phyloP scores from a whole-genome alignment of 2,329 filamentous ascomycete genomes.

The Lojkania enalia region DNA sequence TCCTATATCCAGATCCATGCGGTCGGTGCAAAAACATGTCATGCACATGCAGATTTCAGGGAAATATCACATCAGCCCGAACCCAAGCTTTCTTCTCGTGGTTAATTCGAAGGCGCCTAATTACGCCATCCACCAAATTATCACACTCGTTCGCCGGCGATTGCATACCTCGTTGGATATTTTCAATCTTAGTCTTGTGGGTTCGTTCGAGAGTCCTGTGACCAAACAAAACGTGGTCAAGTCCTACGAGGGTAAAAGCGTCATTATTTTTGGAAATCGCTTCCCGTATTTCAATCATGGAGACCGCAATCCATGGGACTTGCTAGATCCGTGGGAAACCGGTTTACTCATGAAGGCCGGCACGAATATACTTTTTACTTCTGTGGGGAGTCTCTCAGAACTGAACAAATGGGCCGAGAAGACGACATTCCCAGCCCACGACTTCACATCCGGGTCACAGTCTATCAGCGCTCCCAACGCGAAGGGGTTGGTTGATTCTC shows the following conservation, averaged over 20 bases:
- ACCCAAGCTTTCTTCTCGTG: constrained; percentile 16
- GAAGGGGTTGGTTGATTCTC: background rate
- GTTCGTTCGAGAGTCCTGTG: constrained; percentile 12
- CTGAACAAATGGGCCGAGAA: constrained; percentile 9
- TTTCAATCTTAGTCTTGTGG: constrained; percentile 14
- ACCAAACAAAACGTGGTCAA: constrained; percentile 12
- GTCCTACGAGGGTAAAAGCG: constrained; percentile 14
- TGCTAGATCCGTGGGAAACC: constrained; percentile 18
- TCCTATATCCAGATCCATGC: constrained; percentile 7
- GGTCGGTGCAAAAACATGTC: constrained; percentile 11
- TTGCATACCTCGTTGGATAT: constrained; percentile 14
- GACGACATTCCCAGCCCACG: constrained; percentile 5
- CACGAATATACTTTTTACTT: constrained; percentile 15
- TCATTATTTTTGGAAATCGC: constrained; percentile 14
- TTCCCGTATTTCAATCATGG: constrained; percentile 14
- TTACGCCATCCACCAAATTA: constrained; percentile 19
- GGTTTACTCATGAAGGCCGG: constrained; percentile 10
- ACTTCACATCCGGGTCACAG: background rate
- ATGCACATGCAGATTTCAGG: constrained; percentile 19
- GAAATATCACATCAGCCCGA: constrained; percentile 10
- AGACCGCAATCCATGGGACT: constrained; percentile 9
- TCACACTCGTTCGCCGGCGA: constrained; percentile 9
- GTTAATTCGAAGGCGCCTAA: constrained; percentile 19
- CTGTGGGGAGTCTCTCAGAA: background rate
- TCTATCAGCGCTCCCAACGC: constrained; percentile 5